Base-by-base conservation (phyloP, 148 eudicot genomes). In the Simmondsia chinensis region DNA sequence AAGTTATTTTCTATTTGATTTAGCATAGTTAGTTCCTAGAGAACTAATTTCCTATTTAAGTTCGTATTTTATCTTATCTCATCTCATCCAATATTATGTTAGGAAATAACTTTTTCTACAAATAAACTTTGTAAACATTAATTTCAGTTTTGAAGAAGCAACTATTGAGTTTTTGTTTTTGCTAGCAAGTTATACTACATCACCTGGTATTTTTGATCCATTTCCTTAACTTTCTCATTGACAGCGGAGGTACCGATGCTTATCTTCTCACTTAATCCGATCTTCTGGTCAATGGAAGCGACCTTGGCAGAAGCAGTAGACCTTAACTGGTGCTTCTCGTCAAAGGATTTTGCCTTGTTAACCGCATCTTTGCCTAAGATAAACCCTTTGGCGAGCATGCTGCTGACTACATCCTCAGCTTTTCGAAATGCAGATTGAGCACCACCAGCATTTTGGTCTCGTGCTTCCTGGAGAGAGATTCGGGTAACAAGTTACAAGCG, bases 381-480 rank as follows among this genome's bases (percentile, higher is more conserved):
- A 46, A 74, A 91, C 30, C 99, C 99, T 69, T 72, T 82, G 21
- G 99, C 99, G 43, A 91, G 78, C 99, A 82, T 79, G 72, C 77
- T 68, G 52, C 79, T 72, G 30, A 86, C 95, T 9, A 79, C 99
- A 61, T 91, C 99, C 65, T 85, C 99, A 14, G 99, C 99, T 52
- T 91, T 91, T 45, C 60, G 72, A 1, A 82, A 47, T 60, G 86
- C 94, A 57, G 83, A 66, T 58, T 75, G 85, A 27, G 74, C 34
- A 37, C 76, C 71, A 21, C 33, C 68, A 9, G 58, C 60, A 12
- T 49, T 20, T 51, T 62, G 68, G 33, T 49, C 59, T 36, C 63
- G 70, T 20, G 60, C 61, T 29, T 46, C 60, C 94, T 78, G 67
- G 44, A 69, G 26, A 65, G n/a, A n/a, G n/a, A 49, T 36, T 57